phyloP scores from a whole-genome alignment of 2,329 filamentous ascomycete species.

The Ophiognomonia clavigignenti-juglandacearum region DNA sequence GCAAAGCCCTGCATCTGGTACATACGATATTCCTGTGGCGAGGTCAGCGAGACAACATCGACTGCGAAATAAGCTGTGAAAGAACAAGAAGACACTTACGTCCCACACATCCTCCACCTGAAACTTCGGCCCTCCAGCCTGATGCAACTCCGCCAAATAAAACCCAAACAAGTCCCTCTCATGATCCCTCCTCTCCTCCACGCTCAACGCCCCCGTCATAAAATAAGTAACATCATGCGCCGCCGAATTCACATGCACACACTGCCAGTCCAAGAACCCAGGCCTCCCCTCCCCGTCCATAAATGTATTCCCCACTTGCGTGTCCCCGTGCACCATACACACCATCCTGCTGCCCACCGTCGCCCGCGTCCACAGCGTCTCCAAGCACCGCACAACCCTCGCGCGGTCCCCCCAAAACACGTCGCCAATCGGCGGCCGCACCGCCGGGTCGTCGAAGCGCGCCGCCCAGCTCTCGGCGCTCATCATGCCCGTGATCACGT shows the following conservation, averaged over 20 bases:
- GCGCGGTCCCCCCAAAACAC: conserved; percentile 7
- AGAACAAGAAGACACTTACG: not conserved
- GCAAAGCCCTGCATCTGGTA: conserved; percentile 28
- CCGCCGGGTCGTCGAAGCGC: conserved; percentile 9
- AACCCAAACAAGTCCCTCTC: conserved; percentile 33
- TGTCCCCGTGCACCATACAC: conserved; percentile 38
- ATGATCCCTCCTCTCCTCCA: conserved; percentile 34
- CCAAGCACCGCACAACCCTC: conserved; percentile 21
- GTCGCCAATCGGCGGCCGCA: conserved; percentile 9
- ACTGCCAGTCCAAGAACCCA: conserved; percentile 38
- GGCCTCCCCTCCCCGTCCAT: conserved; percentile 29
- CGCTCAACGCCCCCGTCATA: conserved; percentile 31
- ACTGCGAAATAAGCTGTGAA: too few relatives aligned
- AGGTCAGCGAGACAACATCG: not conserved
- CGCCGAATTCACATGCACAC: conserved; percentile 34
- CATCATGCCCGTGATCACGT: conserved; percentile 24
- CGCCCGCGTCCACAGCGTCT: conserved; percentile 30
- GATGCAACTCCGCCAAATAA: conserved; percentile 29
- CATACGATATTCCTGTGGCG: conserved; percentile 25
- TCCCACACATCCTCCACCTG: conserved; percentile 23
- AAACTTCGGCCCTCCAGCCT: conserved; percentile 26
- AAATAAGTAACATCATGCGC: conserved; percentile 39
- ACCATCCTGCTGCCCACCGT: conserved; percentile 31
- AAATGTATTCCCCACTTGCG: conserved; percentile 39
- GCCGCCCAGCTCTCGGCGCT: conserved; percentile 2